Percentiles rank a stretch among this genome's conserved stretches.
These are phyloP conservation scores for Calonectria fujianensis DNA, from an alignment of 2,329 filamentous ascomycete species.

Conservation along the genomic window DNA sequence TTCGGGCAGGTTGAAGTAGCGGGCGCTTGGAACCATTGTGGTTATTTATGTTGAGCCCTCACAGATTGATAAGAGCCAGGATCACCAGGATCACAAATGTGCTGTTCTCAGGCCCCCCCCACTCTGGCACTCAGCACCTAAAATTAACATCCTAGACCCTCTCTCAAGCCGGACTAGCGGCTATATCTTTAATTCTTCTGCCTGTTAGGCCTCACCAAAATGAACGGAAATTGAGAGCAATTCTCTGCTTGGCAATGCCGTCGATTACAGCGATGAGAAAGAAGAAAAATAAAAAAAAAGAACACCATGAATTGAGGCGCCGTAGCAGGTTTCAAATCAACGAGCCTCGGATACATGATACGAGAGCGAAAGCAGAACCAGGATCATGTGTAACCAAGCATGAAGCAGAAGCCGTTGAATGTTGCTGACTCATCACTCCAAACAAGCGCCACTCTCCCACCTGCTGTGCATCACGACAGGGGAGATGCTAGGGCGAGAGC, in stretches of 20 bases:
- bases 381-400: slow-evolving; percentile 7
- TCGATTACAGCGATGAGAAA: not conserved
- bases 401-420: not conserved
- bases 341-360: not conserved
- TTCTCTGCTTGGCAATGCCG: not conserved
- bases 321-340: not conserved
- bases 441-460: slow-evolving; percentile 25
- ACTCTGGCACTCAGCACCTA: slow-evolving; percentile 26
- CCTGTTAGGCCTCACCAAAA: not conserved
- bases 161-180: slow-evolving; percentile 17
- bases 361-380: not conserved
- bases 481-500: slow-evolving; percentile 32
- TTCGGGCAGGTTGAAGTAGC: not conserved
- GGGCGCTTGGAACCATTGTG: too few relatives aligned
- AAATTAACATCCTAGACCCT: slow-evolving; percentile 21
- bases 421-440: slow-evolving; percentile 43
- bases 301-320: not conserved
- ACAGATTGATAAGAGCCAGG: slow-evolving; percentile 24
- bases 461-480: slow-evolving; percentile 29
- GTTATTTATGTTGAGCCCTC: not conserved
- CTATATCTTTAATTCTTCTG: slow-evolving; percentile 14
- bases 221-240: not conserved
- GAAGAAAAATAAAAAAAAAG: not conserved
- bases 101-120: slow-evolving; percentile 4
- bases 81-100: not conserved